Base-by-base conservation (phyloP, 1,139 yeast species). In the Saccharomyces hybrid region DNA sequence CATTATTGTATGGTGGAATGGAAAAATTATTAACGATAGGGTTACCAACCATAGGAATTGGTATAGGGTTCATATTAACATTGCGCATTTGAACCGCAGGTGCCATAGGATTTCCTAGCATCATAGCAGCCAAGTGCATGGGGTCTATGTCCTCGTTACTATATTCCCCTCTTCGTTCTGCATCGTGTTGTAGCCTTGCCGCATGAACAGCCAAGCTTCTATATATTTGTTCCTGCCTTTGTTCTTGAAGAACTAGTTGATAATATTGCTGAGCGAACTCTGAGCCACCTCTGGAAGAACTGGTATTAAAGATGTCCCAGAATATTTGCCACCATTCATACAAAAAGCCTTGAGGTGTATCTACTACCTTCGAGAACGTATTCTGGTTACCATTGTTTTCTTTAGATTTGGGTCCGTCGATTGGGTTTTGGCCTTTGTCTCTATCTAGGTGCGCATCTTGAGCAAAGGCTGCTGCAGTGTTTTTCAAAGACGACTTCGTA, bases 241-340 rank as follows among this genome's bases (percentile, higher is more conserved):
- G 84, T 67, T 80, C 83, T 67, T 85, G 74, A 54, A 80, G 66
- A 59, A 88, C 86, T 67, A 84, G 75, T 61, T 86, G 89, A 63
- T 82, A 82, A 70, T 87, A 89, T 64, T 85, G 87, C 53, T 80
- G 78, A 2, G 95, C 93, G 55, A 78, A 72, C 5, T 79, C 78
- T 2, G 85, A 76, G 13, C 85, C 82, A 25, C 81, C 82, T 56
- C 83, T 75, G 57, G 79, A 79, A n/a, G 82, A 83, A 63, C 88
- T 78, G 2, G 96, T 95, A 65, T 86, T 87, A 71, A 86, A 88
- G 49, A 89, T 84, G 69, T 91, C 97, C 97, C 97, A 91, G 68
- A 90, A 91, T 32, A 90, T 83, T 73, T 84, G 90, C 97, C 97
- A 91, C 97, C 98, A 91, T 68, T 90, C 97, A 63, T 80, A 84